A percentile compares a stretch with the other conserved stretches of the same genome.
These are phyloP conservation scores for Flaveria robusta DNA, from an alignment of 129 eudicot genomes.

Conservation along the genomic window DNA sequence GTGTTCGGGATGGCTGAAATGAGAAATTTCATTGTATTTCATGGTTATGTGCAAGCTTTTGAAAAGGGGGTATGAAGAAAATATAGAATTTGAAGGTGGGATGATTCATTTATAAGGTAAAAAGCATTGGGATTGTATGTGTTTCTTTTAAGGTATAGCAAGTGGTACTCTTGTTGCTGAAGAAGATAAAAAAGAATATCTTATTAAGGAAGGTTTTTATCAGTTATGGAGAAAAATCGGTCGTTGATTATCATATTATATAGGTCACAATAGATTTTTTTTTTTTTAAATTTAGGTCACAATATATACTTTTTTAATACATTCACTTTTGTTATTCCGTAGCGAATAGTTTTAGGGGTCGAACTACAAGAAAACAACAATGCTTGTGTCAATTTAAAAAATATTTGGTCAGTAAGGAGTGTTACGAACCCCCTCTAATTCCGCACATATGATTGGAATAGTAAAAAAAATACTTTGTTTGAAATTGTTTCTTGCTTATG, in stretches of 20 bases:
- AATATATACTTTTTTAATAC: background rate
- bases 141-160: conserved; percentile 39
- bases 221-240: background rate
- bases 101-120: conserved; percentile 28
- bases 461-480: too few species aligned
- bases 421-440: too few species aligned
- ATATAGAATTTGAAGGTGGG: conserved; percentile 22
- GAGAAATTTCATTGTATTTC: conserved; percentile 68
- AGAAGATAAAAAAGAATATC: conserved; percentile 19
- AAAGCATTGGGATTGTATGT: conserved; percentile 23
- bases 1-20: conserved; percentile 80
- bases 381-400: too few species aligned
- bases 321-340: background rate
- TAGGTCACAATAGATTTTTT: background rate
- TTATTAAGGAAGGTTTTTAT: conserved; percentile 25
- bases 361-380: background rate
- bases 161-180: conserved; percentile 27
- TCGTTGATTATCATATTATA: background rate
- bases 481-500: too few species aligned
- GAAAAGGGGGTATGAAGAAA: conserved; percentile 1
- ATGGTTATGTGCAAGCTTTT: conserved; percentile 36
- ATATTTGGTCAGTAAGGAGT: too few species aligned
- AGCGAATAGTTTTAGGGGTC: background rate
- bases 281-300: background rate
- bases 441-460: too few species aligned